phyloP scores from a whole-genome alignment of 1,139 yeast species.

The Pichiaceae sp. region DNA sequence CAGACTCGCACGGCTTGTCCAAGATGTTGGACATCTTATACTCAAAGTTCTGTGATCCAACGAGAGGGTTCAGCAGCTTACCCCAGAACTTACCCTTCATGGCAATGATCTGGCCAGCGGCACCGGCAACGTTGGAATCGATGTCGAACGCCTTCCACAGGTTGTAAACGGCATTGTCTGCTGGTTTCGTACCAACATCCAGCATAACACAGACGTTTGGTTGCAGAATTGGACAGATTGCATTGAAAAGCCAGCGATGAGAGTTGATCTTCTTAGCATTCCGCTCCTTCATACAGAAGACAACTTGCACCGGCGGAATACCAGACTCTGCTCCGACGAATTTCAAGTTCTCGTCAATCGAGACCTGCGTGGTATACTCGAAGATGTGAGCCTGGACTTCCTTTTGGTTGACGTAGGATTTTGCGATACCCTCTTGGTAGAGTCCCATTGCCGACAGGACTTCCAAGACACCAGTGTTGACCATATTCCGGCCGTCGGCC shows the following conservation, averaged over 20 bases:
- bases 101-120: conserved; percentile 93
- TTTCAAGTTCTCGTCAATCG: conserved; percentile 64
- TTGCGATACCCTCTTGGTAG: conserved; percentile 93
- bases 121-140: conserved; percentile 96
- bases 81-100: conserved; percentile 84
- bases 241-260: conserved; percentile 92
- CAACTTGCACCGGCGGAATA: conserved; percentile 84
- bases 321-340: conserved; percentile 67
- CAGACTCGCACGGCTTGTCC: conserved; percentile 90
- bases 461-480: conserved; percentile 74
- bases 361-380: conserved; percentile 69
- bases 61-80: conserved; percentile 79
- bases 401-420: conserved; percentile 83
- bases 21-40: conserved; percentile 92
- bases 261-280: conserved; percentile 89
- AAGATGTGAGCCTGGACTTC: conserved; percentile 88
- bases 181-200: conserved; percentile 92
- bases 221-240: conserved; percentile 80
- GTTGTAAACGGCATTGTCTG: conserved; percentile 75
- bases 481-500: conserved; percentile 88
- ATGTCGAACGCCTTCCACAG: conserved; percentile 95
- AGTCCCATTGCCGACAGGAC: conserved; percentile 89
- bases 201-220: conserved; percentile 80
- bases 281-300: conserved; percentile 82
- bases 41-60: conserved; percentile 94